Percentiles rank a stretch among this genome's conserved stretches.
Conservation (phyloP, 306 rosid genomes). For the Glycine tomentella region DNA sequence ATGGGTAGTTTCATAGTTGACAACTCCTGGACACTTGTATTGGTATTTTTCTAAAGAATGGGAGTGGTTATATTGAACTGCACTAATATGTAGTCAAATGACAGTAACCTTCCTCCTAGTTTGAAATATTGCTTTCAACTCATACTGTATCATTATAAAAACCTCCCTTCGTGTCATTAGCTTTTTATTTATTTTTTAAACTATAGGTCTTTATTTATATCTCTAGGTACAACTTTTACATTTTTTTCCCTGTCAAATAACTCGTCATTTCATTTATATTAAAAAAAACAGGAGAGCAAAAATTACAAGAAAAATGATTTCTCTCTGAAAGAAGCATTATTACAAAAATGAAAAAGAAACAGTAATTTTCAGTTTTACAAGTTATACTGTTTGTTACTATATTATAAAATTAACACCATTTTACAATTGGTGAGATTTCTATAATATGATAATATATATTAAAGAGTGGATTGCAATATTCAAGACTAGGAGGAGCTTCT, state of each 20-base stretch:
- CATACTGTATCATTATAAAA: neutral
- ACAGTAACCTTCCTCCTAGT: slow-evolving; percentile 1
- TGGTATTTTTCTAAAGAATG: slow-evolving; percentile 5
- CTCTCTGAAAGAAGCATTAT: too few relatives aligned
- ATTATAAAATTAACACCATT: neutral
- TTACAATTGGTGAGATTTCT: neutral
- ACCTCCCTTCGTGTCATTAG: neutral
- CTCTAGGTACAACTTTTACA: neutral
- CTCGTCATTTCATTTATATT: neutral
- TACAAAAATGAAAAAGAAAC: too few relatives aligned
- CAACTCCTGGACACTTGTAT: neutral
- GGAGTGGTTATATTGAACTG: neutral
- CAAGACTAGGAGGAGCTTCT: neutral
- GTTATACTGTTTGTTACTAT: neutral
- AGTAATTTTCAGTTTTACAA: neutral
- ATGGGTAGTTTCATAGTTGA: slow-evolving; percentile 18
- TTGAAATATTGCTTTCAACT: slow-evolving; percentile 16
- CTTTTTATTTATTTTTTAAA: slow-evolving; percentile 2
- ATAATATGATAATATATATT: neutral
- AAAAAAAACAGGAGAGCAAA: slow-evolving; percentile 2
- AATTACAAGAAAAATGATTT: slow-evolving; percentile 5
- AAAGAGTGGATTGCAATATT: slow-evolving; percentile 10
- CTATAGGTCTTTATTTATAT: neutral
- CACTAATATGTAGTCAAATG: neutral
- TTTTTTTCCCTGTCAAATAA: slow-evolving; percentile 24